Evolutionary conservation across 352 stramenopile species (phyloP), one percentile per base, ranked within the genome.

Genomic region (Achlya hypogyna): DNA sequence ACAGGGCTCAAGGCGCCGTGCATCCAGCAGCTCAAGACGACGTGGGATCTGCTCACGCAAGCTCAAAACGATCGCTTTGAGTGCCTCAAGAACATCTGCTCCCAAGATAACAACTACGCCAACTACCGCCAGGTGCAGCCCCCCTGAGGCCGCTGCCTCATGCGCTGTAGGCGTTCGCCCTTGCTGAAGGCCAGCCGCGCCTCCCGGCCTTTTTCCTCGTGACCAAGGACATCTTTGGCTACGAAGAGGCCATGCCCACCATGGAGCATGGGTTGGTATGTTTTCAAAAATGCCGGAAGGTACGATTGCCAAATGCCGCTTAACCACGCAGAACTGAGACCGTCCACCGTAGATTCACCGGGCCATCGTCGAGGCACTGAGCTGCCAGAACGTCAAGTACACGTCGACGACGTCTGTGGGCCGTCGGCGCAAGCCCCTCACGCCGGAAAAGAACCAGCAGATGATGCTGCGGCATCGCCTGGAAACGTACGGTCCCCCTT

Each of bases 171-270:
- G 83, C 81, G 8, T 93, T 89, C 70, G 78, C 77, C 4, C 69
- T 92, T 28, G 81, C 80, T 1, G 84, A 95, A 74, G 83, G 86
- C 4, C 79, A 88, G 31, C 84, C 86, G 20, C 80, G 86, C 0
- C 67, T 95, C 16, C 81, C 86, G 5, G 91, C 83, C 68, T 92
- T 82, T 78, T 93, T 92, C 56, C 83, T 95, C 54, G 70, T 93
- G n/a, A 78, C 91, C 2, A 95, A 95, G 54, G 86, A 95, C 63
- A 53, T 95, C 49, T 95, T 95, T 68, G 85, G 83, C 34, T 86
- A 87, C n/a, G 86, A 95, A 65, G 86, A 95, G 72, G 78, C 80
- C 6, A 93, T 93, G 79, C 87, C 86, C 53, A 89, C 84, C 10
- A 87, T 77, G 25, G 84, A 93, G 71, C 79, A 93, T 53, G 82